Conservation (phyloP, 2,329 filamentous ascomycete species). For the Calonectria leucothoes region DNA sequence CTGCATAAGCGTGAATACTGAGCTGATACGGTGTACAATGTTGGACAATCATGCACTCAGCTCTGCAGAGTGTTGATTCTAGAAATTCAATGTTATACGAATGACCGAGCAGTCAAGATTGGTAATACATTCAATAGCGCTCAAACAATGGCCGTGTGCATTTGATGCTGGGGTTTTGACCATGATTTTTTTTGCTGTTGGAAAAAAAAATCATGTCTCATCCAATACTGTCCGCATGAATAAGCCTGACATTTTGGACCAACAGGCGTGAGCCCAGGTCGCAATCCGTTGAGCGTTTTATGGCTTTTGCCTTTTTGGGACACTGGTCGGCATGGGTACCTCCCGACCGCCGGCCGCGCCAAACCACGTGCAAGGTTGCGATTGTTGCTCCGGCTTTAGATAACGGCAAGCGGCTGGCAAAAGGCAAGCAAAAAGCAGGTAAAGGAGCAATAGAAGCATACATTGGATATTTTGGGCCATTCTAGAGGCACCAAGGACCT, state of each 20-base stretch:
- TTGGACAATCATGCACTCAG: background rate
- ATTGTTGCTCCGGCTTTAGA: slow-evolving; percentile 5
- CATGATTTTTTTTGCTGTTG: background rate
- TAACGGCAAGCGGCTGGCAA: background rate
- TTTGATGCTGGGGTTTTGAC: background rate
- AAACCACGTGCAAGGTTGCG: slow-evolving; percentile 18
- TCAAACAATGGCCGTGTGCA: background rate
- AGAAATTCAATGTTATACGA: background rate
- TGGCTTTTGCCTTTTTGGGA: slow-evolving; percentile 10
- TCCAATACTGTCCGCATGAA: background rate
- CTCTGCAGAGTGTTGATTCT: background rate
- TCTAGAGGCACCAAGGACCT: background rate
- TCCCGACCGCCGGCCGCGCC: slow-evolving; percentile 17
- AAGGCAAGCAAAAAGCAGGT: background rate
- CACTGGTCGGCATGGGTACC: slow-evolving; percentile 18
- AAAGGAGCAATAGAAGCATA: background rate
- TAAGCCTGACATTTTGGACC: background rate
- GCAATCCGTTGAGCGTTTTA: background rate
- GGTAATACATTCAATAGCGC: background rate
- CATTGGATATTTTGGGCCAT: background rate
- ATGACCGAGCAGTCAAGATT: background rate
- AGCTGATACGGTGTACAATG: background rate
- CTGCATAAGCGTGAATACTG: background rate
- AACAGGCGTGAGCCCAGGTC: background rate
- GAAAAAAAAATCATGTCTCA: background rate